Evolutionary conservation across 306 rosid species (phyloP).

Genomic region (Astragalus glycyphyllos): DNA sequence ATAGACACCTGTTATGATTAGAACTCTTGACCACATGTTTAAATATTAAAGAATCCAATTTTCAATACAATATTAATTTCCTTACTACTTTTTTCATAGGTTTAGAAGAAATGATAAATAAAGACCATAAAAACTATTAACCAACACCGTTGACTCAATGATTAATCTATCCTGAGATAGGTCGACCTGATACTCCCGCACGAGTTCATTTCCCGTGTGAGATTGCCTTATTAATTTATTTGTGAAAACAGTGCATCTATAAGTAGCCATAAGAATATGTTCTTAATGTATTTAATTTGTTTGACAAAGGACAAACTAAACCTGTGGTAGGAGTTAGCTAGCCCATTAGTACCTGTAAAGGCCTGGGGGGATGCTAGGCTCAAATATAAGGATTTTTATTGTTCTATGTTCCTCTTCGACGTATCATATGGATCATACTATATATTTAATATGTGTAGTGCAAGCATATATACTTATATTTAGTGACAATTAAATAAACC

Average conservation of each 20-base stretch:
- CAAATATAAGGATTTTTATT: background rate
- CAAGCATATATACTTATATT: background rate
- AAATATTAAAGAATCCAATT: no score
- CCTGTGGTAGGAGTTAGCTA: slow-evolving; percentile 38
- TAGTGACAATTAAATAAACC: slow-evolving; percentile 37
- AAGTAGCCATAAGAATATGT: slow-evolving; percentile 7
- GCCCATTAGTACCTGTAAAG: slow-evolving; percentile 48
- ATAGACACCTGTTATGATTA: no score
- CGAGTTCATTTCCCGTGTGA: no score
- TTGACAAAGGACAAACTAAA: slow-evolving; percentile 27
- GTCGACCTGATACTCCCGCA: no score
- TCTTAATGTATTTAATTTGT: slow-evolving; percentile 9
- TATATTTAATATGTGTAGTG: background rate
- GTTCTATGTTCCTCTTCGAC: slow-evolving; percentile 1
- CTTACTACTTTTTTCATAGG: no score
- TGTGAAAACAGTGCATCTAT: background rate
- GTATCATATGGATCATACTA: slow-evolving; percentile 37
- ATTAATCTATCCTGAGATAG: no score
- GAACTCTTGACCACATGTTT: no score
- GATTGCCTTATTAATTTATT: no score
- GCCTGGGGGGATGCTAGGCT: slow-evolving; percentile 39
- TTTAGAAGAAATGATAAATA: no score
- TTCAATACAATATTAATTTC: no score
- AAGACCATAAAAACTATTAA: no score
- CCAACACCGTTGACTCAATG: no score